phyloP scores from a whole-genome alignment of 1,284 basidiomycete species.

The Rhodofomes roseus region DNA sequence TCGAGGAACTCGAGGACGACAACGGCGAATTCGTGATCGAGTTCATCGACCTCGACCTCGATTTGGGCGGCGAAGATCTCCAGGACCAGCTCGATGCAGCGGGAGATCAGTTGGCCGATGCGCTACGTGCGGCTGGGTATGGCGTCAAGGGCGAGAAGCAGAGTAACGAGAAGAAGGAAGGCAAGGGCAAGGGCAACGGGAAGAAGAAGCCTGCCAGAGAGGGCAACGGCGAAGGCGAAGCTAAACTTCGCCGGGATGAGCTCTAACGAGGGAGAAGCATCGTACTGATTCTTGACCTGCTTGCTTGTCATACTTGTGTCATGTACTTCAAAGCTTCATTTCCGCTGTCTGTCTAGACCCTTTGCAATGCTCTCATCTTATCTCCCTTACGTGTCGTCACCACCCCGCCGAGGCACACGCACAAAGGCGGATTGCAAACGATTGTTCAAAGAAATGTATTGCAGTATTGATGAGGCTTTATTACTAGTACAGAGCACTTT shows the following conservation, averaged over 20 bases:
- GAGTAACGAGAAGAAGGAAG: constrained; percentile 10
- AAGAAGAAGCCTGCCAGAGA: constrained; percentile 9
- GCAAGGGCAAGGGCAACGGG: constrained; percentile 21
- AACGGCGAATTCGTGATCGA: constrained; percentile 56
- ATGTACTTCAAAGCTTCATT: background rate
- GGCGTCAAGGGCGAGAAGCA: constrained; percentile 30
- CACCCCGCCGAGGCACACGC: background rate
- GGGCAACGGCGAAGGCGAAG: constrained; percentile 17
- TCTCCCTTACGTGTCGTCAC: background rate
- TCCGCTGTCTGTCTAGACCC: background rate
- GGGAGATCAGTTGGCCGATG: constrained; percentile 34
- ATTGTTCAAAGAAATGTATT: constrained; percentile 1
- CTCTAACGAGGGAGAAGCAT: constrained; percentile 24
- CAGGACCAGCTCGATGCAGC: constrained; percentile 24
- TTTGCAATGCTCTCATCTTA: background rate
- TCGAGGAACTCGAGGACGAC: constrained; percentile 36
- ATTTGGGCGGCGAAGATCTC: constrained; percentile 19
- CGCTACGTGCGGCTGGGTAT: constrained; percentile 38
- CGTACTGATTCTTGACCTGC: background rate
- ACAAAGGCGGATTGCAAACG: too few relatives aligned
- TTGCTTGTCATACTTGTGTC: too few relatives aligned
- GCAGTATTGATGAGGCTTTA: constrained; percentile 22
- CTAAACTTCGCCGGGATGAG: constrained; percentile 34
- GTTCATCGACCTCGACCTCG: constrained; percentile 33
- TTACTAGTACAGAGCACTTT: constrained; percentile 29